Evolutionary conservation across 176 grass and related monocot genomes (phyloP), one percentile per base, ranked within the genome.

Genomic region (Ananas comosus): DNA sequence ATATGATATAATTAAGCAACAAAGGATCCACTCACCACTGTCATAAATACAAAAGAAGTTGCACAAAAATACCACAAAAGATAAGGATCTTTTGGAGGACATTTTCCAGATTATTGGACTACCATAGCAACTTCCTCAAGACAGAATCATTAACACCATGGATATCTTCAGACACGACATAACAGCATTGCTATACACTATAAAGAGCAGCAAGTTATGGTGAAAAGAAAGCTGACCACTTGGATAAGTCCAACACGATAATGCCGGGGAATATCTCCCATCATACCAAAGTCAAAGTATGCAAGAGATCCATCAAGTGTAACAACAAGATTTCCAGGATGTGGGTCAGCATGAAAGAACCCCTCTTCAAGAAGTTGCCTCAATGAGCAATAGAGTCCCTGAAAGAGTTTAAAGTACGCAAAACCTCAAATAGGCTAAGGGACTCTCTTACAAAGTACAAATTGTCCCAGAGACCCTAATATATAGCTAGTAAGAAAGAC

Each of bases 261-360:
- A 66, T 97, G 93, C 29, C 93, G 83, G 63, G 93, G 93, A 71
- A 97, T 97, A 79, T 97, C 86, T 49, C 93, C 93, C 93, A 97
- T 97, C 93, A 97, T 97, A 70, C 93, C 93, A 19, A 97, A 97
- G 72, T 97, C 93, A 76, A 97, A 97, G 71, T 97, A 97, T 57
- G 89, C 93, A 63, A 97, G 77, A 83, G 78, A 89, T 42, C 93
- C 93, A n/a, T 72, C 71, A 77, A 83, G 68, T 71, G 89, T 92
- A 69, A 76, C 93, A 29, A 97, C 93, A 70, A 97, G 89, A 79
- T 97, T 97, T 79, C 93, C 93, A 42, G 93, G 93, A 85, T 97
- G 89, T n/a, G 93, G 93, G 54, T 97, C 93, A 11, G 93, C 93
- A 83, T 97, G 93, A 67, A 97, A 97, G 85, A 90, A 97, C 2